A percentile compares a stretch with the other conserved stretches of the same genome.
Conservation (phyloP, 257 asterid species). For the Rhazya stricta region DNA sequence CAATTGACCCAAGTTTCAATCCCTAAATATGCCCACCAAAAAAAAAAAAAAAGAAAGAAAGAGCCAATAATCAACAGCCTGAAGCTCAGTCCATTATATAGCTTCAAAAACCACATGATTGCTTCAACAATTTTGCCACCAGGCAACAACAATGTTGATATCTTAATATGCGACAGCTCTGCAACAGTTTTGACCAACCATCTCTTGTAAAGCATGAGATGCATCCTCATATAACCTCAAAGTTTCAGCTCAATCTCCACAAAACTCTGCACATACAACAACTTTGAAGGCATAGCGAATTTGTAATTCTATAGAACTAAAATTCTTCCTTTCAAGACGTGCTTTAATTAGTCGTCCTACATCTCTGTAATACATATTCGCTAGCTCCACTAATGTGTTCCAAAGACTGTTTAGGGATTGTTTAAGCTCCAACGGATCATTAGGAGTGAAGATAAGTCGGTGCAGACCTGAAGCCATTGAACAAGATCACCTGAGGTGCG, state of each 20-base stretch:
- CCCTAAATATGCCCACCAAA: no score
- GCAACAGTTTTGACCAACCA: constrained; percentile 87
- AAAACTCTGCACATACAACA: constrained; percentile 95
- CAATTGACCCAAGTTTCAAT: no score
- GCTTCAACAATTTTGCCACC: constrained; percentile 88
- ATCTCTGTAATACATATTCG: constrained; percentile 71
- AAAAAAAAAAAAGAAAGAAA: no score
- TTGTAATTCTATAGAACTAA: constrained; percentile 62
- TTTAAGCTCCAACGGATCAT: constrained; percentile 57
- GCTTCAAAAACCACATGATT: constrained; percentile 77
- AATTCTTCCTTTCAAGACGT: constrained; percentile 71
- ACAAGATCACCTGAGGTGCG: constrained; percentile 83
- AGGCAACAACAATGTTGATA: constrained; percentile 79
- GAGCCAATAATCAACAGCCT: no score
- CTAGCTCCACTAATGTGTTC: constrained; percentile 59
- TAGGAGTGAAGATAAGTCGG: constrained; percentile 57
- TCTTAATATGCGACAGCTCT: constrained; percentile 83
- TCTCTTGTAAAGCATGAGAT: constrained; percentile 79
- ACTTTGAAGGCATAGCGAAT: constrained; percentile 91
- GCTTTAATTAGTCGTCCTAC: constrained; percentile 79
- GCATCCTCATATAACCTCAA: constrained; percentile 85
- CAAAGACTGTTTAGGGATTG: constrained; percentile 81
- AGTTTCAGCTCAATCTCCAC: constrained; percentile 96
- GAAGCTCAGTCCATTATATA: no score
- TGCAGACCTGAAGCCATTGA: constrained; percentile 96